Percentiles rank a stretch among this genome's conserved stretches.
These are phyloP conservation scores for Euptelea pleiosperma DNA, from an alignment of 164 flowering plant species.

Conservation along the genomic window DNA sequence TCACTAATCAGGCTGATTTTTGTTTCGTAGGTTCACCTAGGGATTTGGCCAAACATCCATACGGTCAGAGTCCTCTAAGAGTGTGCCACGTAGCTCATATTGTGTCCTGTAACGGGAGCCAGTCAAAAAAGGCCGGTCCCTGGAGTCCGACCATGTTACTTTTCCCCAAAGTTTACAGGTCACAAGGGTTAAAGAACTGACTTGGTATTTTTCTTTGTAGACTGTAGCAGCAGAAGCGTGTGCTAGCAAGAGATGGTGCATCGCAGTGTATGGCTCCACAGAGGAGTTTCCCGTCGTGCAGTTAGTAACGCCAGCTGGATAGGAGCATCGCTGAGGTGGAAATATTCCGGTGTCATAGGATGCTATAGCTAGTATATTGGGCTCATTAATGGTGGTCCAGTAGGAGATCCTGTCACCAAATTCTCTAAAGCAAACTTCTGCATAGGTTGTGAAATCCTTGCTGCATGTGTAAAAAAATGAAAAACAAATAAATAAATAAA, in stretches of 20 bases:
- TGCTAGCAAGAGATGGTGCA: slow-evolving; percentile 15
- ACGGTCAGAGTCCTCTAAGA: too few species aligned
- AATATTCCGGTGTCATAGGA: slow-evolving; percentile 3
- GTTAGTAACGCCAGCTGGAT: neutral
- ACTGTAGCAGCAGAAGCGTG: slow-evolving; percentile 19
- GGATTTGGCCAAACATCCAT: too few species aligned
- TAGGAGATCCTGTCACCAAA: slow-evolving; percentile 24
- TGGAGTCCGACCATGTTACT: too few species aligned
- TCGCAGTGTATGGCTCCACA: slow-evolving; percentile 12
- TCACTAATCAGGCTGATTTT: too few species aligned
- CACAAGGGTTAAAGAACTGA: neutral
- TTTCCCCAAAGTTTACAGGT: too few species aligned
- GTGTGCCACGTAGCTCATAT: too few species aligned
- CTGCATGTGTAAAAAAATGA: too few species aligned
- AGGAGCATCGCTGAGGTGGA: slow-evolving; percentile 21
- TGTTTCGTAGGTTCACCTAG: too few species aligned
- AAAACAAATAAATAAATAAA: neutral
- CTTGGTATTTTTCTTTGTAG: slow-evolving; percentile 18
- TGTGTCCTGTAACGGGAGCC: too few species aligned
- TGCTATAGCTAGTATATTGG: slow-evolving; percentile 8
- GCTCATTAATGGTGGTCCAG: slow-evolving; percentile 26
- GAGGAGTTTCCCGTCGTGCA: slow-evolving; percentile 20
- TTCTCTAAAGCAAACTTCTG: slow-evolving; percentile 27
- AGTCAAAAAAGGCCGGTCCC: too few species aligned
- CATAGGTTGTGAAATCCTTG: slow-evolving; percentile 25